Percentiles rank a stretch among this genome's conserved stretches.
Evolutionary conservation across 2,329 filamentous ascomycete genomes (phyloP).

Genomic region (Penicillium sp.): DNA sequence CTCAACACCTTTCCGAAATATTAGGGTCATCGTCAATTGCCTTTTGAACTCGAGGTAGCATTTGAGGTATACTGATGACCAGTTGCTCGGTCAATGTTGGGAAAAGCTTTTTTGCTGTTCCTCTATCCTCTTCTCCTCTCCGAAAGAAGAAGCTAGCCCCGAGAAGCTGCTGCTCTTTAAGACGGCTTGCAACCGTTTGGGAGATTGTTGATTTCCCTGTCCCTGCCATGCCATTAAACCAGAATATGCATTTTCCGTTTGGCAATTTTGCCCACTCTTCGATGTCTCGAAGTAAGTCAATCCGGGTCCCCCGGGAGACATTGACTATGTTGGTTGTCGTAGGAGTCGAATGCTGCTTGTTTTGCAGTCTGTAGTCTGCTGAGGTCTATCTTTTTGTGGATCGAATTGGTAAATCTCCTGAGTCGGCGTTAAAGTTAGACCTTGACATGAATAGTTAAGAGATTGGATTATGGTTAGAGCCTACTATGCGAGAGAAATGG

Average conservation of each 20-base stretch:
- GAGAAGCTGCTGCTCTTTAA: conserved; percentile 20
- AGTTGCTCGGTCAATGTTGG: conserved; percentile 33
- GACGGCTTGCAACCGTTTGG: conserved; percentile 26
- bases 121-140: conserved; percentile 40
- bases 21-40: conserved; percentile 21
- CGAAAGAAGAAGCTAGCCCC: conserved; percentile 41
- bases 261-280: conserved; percentile 20
- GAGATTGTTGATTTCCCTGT: conserved; percentile 29
- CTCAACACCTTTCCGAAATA: conserved; percentile 21
- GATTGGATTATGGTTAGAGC: no score
- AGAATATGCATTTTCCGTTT: conserved; percentile 28
- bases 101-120: conserved; percentile 37
- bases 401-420: neutral
- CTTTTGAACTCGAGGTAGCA: conserved; percentile 18
- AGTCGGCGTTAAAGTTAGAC: neutral
- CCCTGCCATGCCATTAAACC: conserved; percentile 24
- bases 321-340: conserved; percentile 10
- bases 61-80: conserved; percentile 26
- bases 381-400: neutral
- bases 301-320: conserved; percentile 22
- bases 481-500: no score
- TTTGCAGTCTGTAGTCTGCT: neutral
- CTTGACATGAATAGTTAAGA: no score
- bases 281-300: conserved; percentile 18
- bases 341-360: conserved; percentile 13